A percentile compares a stretch with the other conserved stretches of the same genome.
phyloP scores from a whole-genome alignment of 208 protist species.

The Leishmania tarentolae region DNA sequence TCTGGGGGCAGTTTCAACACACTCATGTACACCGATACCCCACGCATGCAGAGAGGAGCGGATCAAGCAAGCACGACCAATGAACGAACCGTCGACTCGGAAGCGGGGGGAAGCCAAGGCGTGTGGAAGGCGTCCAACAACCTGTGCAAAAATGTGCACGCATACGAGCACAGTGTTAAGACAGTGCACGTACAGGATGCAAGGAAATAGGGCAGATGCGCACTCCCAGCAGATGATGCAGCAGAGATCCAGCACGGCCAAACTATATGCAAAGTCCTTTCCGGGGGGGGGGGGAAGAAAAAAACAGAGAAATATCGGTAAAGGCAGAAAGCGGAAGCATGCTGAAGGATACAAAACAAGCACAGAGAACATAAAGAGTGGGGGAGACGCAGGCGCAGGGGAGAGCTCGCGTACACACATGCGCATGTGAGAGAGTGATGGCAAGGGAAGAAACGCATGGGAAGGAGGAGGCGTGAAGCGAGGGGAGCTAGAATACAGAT shows the following conservation, averaged over 20 bases:
- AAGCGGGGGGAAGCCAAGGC: neutral
- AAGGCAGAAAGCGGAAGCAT: neutral
- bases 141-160: neutral
- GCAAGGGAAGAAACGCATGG: neutral
- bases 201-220: neutral
- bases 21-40: neutral
- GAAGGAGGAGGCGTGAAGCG: neutral
- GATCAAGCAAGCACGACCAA: neutral
- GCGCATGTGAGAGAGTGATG: neutral
- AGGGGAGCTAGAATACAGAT: neutral
- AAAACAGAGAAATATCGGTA: neutral
- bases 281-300: neutral
- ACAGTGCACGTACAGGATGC: neutral
- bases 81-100: neutral
- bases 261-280: neutral
- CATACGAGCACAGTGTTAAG: neutral
- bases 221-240: neutral
- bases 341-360: neutral
- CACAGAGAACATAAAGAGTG: neutral
- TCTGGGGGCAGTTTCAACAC: neutral
- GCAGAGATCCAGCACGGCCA: neutral
- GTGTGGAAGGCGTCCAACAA: neutral
- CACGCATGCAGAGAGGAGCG: neutral
- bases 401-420: neutral
- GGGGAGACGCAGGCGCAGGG: neutral